phyloP scores from a whole-genome alignment of 2,329 filamentous ascomycete genomes.

The Hypoxylon sp. region DNA sequence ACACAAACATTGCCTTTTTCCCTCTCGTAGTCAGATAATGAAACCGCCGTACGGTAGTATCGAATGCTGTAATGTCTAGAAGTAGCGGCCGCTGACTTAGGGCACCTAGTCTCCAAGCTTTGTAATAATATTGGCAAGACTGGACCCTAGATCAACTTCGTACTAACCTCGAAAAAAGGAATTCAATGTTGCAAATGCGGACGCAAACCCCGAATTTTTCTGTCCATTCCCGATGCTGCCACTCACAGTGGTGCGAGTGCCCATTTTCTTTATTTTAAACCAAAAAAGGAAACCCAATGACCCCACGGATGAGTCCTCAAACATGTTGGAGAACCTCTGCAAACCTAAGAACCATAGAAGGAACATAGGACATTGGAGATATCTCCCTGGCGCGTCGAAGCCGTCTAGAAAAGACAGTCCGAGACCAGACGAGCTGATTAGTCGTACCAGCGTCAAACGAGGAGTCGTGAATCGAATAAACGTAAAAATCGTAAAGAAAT shows the following conservation, averaged over 20 bases:
- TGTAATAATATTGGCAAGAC: background rate
- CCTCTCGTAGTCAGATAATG: constrained; percentile 7
- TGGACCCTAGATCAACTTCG: background rate
- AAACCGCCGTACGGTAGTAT: constrained; percentile 11
- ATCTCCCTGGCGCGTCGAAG: constrained; percentile 7
- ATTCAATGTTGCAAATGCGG: constrained; percentile 28
- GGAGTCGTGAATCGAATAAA: constrained; percentile 45
- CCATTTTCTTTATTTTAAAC: constrained; percentile 41
- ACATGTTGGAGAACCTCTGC: constrained; percentile 21
- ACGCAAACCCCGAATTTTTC: constrained; percentile 36
- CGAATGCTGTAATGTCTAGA: background rate
- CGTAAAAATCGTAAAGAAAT: constrained; percentile 43
- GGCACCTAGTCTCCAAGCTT: background rate
- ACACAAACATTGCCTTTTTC: constrained; percentile 19
- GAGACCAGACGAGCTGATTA: constrained; percentile 13
- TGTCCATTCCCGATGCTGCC: constrained; percentile 31
- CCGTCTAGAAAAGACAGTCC: constrained; percentile 9
- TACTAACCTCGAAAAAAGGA: constrained; percentile 11
- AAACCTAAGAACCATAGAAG: constrained; percentile 7
- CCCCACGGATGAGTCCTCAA: constrained; percentile 14
- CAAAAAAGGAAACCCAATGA: constrained; percentile 29
- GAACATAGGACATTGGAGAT: constrained; percentile 10
- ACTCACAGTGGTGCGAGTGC: constrained; percentile 26
- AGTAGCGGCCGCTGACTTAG: background rate
- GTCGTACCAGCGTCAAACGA: constrained; percentile 32